These are phyloP conservation scores for Botrytis paeoniae DNA, from an alignment of 2,329 filamentous ascomycete genomes.

Conservation along the genomic window DNA sequence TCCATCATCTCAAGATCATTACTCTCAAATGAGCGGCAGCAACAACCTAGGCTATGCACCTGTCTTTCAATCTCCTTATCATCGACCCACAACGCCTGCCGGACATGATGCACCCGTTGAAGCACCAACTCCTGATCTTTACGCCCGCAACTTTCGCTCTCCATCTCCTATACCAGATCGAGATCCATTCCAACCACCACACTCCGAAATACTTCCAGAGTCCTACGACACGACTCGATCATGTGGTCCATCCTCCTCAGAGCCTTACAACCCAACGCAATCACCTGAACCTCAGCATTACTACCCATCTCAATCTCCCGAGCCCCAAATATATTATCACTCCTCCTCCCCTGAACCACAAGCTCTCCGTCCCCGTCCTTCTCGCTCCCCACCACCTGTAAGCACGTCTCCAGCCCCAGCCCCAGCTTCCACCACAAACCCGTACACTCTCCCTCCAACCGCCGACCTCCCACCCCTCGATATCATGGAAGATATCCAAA, in stretches of 20 bases:
- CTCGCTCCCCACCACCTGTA: constrained; percentile 3
- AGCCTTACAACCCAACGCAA: not conserved
- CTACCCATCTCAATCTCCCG: not conserved
- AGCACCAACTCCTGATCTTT: constrained; percentile 13
- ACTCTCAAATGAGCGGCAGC: not conserved
- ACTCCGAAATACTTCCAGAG: constrained; percentile 11
- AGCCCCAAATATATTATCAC: not conserved
- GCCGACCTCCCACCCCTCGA: constrained; percentile 12
- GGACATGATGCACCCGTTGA: constrained; percentile 3
- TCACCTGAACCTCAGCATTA: constrained; percentile 9
- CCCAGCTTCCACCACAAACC: not conserved
- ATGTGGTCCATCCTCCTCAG: not conserved
- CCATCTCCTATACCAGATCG: not conserved
- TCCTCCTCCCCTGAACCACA: not conserved
- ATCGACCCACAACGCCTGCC: not conserved
- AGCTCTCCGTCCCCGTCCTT: not conserved
- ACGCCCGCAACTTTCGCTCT: not conserved
- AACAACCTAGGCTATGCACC: constrained; percentile 10
- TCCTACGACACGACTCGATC: not conserved
- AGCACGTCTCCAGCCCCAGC: not conserved
- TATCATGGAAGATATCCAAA: constrained; percentile 14
- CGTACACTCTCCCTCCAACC: not conserved
- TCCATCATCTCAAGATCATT: not conserved
- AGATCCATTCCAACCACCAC: constrained; percentile 7
- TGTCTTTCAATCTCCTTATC: constrained; percentile 8